These are phyloP conservation scores for Pulveroboletus sp. DNA, from an alignment of 1,284 basidiomycete species.

Conservation along the genomic window DNA sequence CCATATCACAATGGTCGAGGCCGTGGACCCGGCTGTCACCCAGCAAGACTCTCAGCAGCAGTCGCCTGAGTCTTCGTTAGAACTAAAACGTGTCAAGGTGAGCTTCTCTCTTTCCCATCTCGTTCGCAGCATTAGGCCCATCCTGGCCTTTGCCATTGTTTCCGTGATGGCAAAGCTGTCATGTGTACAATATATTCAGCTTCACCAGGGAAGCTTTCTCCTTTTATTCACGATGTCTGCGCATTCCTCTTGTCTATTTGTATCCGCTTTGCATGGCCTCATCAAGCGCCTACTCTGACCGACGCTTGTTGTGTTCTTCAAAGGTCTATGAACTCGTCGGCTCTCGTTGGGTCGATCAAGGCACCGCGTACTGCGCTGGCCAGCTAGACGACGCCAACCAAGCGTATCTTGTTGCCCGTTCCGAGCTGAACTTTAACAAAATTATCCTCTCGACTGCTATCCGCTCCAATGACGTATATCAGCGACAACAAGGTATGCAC, in stretches of 20 bases:
- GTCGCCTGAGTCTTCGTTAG: slow-evolving; percentile 34
- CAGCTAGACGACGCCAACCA: slow-evolving; percentile 78
- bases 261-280: slow-evolving; percentile 31
- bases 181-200: slow-evolving; percentile 26
- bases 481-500: slow-evolving; percentile 82
- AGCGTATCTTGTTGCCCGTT: slow-evolving; percentile 81
- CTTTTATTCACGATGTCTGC: slow-evolving; percentile 18
- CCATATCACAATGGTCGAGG: slow-evolving; percentile 34
- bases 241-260: slow-evolving; percentile 21
- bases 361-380: slow-evolving; percentile 91
- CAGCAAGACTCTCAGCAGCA: slow-evolving; percentile 37
- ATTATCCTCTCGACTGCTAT: slow-evolving; percentile 74
- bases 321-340: slow-evolving; percentile 92
- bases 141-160: slow-evolving; percentile 17
- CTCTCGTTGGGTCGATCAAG: slow-evolving; percentile 88
- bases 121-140: slow-evolving; percentile 13
- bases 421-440: slow-evolving; percentile 68
- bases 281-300: slow-evolving; percentile 32
- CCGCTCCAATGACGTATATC: slow-evolving; percentile 83
- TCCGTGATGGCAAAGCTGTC: slow-evolving; percentile 17
- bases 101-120: slow-evolving; percentile 27
- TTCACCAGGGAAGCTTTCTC: slow-evolving; percentile 6
- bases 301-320: slow-evolving; percentile 24
- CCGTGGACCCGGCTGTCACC: slow-evolving; percentile 34
- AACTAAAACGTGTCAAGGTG: slow-evolving; percentile 42